Base-by-base conservation (phyloP, 768 basidiomycete species). In the Rhodotorula graminis region DNA sequence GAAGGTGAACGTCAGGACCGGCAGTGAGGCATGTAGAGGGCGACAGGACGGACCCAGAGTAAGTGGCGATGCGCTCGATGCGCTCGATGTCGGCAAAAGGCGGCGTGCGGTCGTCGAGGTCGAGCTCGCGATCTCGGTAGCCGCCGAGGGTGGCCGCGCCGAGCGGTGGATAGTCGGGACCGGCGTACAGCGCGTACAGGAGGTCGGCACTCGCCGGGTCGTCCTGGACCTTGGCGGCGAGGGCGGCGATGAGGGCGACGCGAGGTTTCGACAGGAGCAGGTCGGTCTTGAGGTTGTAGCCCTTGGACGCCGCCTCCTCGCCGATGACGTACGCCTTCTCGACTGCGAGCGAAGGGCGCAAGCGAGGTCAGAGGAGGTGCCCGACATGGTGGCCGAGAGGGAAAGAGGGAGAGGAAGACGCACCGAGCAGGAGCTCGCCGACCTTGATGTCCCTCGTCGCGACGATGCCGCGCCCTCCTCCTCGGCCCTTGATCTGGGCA, bases 31-130 rank as follows among this genome's bases (percentile, higher is more conserved):
- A 46, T 12, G 14, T 7, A 9, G 9, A 37, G 5, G 37, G 37
- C 18, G 47, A 23, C 8, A 21, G 8, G 25, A 55, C 62, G 49
- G 79, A 80, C 42, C 63, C 33, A 69, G 81, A 81, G 73, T 70
- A 69, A 7, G 73, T 67, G 44, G 66, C 65, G 16, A 81, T 76
- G 2, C 69, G 72, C 56, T 81, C 79, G 46, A 82, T 60, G 21
- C 73, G 78, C 0, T 75, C 58, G 37, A 79, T 71, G 65, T 81
- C 79, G 66, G 81, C 71, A 52, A 73, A 56, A 5, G 44, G 44
- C 61, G 0, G 31, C 57, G 7, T 7, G 14, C 77, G 64, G 23
- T 56, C 68, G 37, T 70, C 57, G 29, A 78, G 18, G 19, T 63
- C 25, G 3, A 46, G 19, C 29, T 25, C 44, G 16, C 46, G 44